Conservation (phyloP, 192 early-diverging fungal genomes). For the Linnemannia exigua region DNA sequence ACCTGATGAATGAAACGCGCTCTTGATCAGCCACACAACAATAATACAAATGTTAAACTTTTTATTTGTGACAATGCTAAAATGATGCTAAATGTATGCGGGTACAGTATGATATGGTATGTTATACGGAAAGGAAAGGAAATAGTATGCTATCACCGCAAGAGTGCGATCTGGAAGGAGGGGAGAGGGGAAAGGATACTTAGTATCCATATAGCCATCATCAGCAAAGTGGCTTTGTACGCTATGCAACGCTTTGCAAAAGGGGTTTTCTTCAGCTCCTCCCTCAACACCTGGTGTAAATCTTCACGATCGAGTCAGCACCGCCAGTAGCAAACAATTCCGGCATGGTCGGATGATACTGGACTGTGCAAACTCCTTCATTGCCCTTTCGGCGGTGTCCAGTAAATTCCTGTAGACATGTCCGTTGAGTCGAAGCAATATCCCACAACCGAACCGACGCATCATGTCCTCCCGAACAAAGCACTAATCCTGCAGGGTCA, state of each 20-base stretch:
- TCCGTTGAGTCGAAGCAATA: slow-evolving; percentile 63
- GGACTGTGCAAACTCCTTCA: slow-evolving; percentile 79
- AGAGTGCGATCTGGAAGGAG: background rate
- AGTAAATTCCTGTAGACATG: slow-evolving; percentile 80
- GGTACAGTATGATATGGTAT: background rate
- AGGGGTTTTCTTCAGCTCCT: background rate
- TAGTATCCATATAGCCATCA: background rate
- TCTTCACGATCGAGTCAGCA: slow-evolving; percentile 71
- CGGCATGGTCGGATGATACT: slow-evolving; percentile 69
- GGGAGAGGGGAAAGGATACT: background rate
- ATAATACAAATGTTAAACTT: background rate
- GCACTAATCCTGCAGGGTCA: slow-evolving; percentile 69
- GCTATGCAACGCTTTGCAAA: background rate
- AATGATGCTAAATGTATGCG: background rate
- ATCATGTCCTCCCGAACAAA: slow-evolving; percentile 77
- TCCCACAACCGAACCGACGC: slow-evolving; percentile 85
- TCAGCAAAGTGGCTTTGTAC: background rate
- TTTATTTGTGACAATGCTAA: background rate
- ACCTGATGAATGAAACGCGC: too few relatives aligned
- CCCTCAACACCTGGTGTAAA: slow-evolving; percentile 48
- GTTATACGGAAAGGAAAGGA: background rate
- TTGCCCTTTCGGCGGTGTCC: slow-evolving; percentile 80
- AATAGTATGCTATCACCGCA: background rate
- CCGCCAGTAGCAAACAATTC: slow-evolving; percentile 70
- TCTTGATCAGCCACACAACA: too few relatives aligned